A percentile compares a stretch with the other conserved stretches of the same genome.
These are phyloP conservation scores for Bifiguratus adelaidae DNA, from an alignment of 192 early-diverging fungal species.

Conservation along the genomic window DNA sequence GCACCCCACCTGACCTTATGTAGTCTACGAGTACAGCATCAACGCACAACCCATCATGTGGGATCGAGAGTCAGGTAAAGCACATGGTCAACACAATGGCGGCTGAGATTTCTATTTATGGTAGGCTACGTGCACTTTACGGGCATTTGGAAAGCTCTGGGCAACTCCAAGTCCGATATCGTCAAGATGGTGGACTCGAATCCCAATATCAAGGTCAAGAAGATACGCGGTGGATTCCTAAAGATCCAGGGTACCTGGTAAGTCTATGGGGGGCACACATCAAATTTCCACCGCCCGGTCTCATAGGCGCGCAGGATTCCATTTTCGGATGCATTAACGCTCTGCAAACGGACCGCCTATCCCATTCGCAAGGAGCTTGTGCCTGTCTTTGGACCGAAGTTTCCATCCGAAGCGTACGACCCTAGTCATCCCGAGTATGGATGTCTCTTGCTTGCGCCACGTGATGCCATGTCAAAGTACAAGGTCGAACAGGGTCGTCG, in stretches of 20 bases:
- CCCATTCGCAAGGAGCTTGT: slow-evolving; percentile 22
- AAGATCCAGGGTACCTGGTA: slow-evolving; percentile 55
- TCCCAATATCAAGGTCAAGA: slow-evolving; percentile 40
- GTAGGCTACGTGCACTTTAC: slow-evolving; percentile 45
- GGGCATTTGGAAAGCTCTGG: slow-evolving; percentile 49
- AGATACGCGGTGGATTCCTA: slow-evolving; percentile 46
- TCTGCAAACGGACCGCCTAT: slow-evolving; percentile 24
- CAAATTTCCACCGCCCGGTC: neutral
- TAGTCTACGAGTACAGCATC: slow-evolving; percentile 47
- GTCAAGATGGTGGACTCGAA: slow-evolving; percentile 50
- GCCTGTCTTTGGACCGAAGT: slow-evolving; percentile 25
- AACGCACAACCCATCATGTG: slow-evolving; percentile 51
- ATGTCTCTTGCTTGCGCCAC: slow-evolving; percentile 14
- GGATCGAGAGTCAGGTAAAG: slow-evolving; percentile 40
- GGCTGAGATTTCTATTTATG: neutral
- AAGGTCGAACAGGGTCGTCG: slow-evolving; percentile 2
- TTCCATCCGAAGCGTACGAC: slow-evolving; percentile 12
- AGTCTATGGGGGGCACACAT: slow-evolving; percentile 1
- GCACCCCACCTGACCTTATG: slow-evolving; percentile 6
- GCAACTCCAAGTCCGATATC: slow-evolving; percentile 47
- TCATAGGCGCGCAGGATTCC: slow-evolving; percentile 22
- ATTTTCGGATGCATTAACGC: slow-evolving; percentile 21
- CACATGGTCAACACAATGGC: neutral
- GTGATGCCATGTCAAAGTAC: slow-evolving; percentile 3
- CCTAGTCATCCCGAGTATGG: slow-evolving; percentile 20